These are phyloP conservation scores for Andrographis paniculata DNA, from an alignment of 305 asterid species.

Conservation along the genomic window DNA sequence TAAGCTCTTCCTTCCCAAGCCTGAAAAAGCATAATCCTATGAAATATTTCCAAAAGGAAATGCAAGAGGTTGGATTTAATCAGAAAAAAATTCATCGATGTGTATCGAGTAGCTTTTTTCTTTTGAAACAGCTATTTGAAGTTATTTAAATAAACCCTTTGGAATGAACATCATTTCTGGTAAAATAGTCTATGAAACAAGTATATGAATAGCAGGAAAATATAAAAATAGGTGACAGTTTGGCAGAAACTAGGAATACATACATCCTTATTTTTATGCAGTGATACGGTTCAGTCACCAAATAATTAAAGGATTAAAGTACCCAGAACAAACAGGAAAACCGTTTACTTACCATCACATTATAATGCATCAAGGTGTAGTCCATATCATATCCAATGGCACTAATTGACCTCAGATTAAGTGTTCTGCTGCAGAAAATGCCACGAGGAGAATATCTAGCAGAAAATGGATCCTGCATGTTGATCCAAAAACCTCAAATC, in stretches of 20 bases:
- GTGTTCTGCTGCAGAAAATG: constrained; percentile 78
- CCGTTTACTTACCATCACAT: constrained; percentile 54
- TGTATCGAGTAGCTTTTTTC: too few species aligned
- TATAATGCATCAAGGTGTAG: constrained; percentile 84
- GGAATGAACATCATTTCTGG: too few species aligned
- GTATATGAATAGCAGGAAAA: background rate
- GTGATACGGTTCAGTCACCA: constrained; percentile 6
- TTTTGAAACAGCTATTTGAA: too few species aligned
- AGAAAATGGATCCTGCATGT: constrained; percentile 60
- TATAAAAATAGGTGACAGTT: background rate
- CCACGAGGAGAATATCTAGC: constrained; percentile 71
- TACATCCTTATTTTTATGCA: constrained; percentile 7
- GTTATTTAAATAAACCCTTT: too few species aligned
- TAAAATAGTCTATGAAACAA: too few species aligned
- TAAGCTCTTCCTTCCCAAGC: constrained; percentile 99
- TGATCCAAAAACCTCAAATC: constrained; percentile 19
- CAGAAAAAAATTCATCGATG: constrained; percentile 11
- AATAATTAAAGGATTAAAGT: background rate
- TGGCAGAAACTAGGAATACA: background rate
- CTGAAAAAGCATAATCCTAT: constrained; percentile 29
- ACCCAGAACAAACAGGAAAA: constrained; percentile 8
- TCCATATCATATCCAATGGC: constrained; percentile 94
- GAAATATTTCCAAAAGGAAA: constrained; percentile 14
- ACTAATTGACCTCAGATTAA: constrained; percentile 73
- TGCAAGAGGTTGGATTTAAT: constrained; percentile 10